Evolutionary conservation across 306 rosid species (phyloP).

Genomic region (Trifolium subterraneum): DNA sequence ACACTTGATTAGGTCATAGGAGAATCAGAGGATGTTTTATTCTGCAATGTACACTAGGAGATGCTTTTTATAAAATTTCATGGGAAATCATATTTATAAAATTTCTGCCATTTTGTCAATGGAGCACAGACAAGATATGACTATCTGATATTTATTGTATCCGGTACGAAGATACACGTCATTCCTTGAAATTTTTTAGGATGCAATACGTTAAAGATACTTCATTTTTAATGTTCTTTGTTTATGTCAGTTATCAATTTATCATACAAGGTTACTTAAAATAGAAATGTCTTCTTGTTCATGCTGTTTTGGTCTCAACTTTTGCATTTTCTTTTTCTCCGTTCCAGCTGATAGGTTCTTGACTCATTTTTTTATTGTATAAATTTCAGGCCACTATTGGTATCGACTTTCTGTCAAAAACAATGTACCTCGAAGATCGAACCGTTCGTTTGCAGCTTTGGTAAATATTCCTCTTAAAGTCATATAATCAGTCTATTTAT

Average conservation of each 20-base stretch:
- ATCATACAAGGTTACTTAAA: conserved; percentile 16
- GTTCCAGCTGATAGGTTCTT: conserved; percentile 33
- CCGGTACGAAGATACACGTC: neutral
- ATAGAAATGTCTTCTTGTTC: neutral
- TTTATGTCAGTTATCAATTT: neutral
- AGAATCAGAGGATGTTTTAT: conserved; percentile 23
- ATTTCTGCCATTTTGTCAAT: conserved; percentile 2
- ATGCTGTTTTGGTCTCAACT: neutral
- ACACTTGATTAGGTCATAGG: neutral
- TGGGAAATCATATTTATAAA: conserved; percentile 1
- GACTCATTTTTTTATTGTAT: conserved; percentile 26
- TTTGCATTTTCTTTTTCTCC: neutral
- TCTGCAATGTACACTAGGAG: neutral
- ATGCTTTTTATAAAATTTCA: neutral
- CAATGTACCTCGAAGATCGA: conserved; percentile 99
- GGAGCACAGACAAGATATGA: neutral
- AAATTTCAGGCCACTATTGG: conserved; percentile 91
- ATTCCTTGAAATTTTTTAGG: neutral
- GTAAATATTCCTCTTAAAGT: conserved; percentile 49
- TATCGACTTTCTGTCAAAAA: conserved; percentile 95
- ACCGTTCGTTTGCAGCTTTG: conserved; percentile 99
- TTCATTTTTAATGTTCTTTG: neutral
- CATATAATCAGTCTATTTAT: conserved; percentile 6
- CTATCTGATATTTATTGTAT: too few species aligned
- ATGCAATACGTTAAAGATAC: neutral